Percentiles rank a stretch among this genome's conserved stretches.
phyloP scores from a whole-genome alignment of 352 stramenopile species.

The Achlya hypogyna region DNA sequence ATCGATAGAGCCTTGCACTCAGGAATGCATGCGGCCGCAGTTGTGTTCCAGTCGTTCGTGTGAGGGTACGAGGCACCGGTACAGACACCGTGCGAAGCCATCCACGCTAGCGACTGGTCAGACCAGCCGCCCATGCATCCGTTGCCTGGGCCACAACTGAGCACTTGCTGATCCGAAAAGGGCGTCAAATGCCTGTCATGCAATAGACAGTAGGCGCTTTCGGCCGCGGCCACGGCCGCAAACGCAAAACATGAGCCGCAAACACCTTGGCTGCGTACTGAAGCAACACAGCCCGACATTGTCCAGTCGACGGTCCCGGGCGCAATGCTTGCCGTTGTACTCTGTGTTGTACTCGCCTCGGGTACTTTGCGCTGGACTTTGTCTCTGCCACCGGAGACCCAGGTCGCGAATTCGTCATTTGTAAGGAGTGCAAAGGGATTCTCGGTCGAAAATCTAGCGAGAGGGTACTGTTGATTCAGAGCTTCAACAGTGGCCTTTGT shows the following conservation, averaged over 20 bases:
- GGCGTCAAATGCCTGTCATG: constrained; percentile 22
- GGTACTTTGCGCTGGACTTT: neutral
- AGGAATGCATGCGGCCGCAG: neutral
- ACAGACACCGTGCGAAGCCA: constrained; percentile 23
- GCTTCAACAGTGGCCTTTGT: neutral
- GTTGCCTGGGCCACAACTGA: constrained; percentile 45
- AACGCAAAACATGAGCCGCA: constrained; percentile 41
- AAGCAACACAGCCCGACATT: constrained; percentile 14
- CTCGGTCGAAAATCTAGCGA: constrained; percentile 52
- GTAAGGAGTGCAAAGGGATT: constrained; percentile 68
- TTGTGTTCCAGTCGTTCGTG: neutral
- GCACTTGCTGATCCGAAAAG: constrained; percentile 57
- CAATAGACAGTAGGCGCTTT: constrained; percentile 25
- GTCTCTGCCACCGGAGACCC: neutral
- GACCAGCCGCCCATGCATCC: constrained; percentile 54
- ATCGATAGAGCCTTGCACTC: neutral
- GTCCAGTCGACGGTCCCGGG: constrained; percentile 18
- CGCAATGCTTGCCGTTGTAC: neutral
- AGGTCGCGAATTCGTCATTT: constrained; percentile 42
- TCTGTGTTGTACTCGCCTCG: neutral
- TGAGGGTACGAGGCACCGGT: constrained; percentile 12
- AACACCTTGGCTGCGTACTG: constrained; percentile 29
- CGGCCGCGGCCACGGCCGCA: constrained; percentile 27
- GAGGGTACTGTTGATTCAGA: neutral
- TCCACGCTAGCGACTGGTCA: constrained; percentile 48